Base-by-base conservation (phyloP, 352 stramenopile genomes). In the Proteromonas lacertae region DNA sequence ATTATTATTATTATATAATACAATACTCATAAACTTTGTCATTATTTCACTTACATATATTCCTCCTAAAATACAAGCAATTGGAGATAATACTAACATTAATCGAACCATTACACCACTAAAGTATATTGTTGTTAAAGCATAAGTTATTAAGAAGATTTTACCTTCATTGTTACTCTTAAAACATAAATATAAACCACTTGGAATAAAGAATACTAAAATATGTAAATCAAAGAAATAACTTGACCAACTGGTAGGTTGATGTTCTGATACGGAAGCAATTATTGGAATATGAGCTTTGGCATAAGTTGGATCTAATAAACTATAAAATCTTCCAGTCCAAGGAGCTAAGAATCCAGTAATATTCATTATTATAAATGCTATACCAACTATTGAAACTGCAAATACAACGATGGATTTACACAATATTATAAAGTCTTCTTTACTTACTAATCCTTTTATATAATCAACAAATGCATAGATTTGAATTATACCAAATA, bases 231-330 rank as follows among this genome's bases (percentile, higher is more conserved):
- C 67, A 45, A 83, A 75, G 50, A 78, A 86, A 62, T 80, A 89
- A 30, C 72, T 77, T 21, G 72, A 81, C 68, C 68, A 83, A 33
- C 63, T 79, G 28, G 73, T 80, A 20, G 73, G 72, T 54, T 89
- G 73, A 55, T 89, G 73, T 48, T 88, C 73, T 25, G 62, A 72
- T 20, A 89, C 72, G 0, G 65, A 82, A 10, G 70, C 73, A 48
- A 89, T 83, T 45, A 89, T 83, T 9, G 73, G 73, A 37, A 84
- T 84, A 55, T 83, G 81, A 59, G 79, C 83, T 53, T 18, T 25
- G 19, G 69, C 66, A 47, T 82, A 83, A 14, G 68, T 83, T 24
- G 69, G 69, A 44, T 84, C 71, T 25, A 87, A 47, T 28, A 83
- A 48, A 22, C 68, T 82, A 7, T 83, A 50, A 45, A 63, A 79